These are phyloP conservation scores for Kodamaea fukazawae DNA, from an alignment of 805 yeast genomes.

Conservation along the genomic window DNA sequence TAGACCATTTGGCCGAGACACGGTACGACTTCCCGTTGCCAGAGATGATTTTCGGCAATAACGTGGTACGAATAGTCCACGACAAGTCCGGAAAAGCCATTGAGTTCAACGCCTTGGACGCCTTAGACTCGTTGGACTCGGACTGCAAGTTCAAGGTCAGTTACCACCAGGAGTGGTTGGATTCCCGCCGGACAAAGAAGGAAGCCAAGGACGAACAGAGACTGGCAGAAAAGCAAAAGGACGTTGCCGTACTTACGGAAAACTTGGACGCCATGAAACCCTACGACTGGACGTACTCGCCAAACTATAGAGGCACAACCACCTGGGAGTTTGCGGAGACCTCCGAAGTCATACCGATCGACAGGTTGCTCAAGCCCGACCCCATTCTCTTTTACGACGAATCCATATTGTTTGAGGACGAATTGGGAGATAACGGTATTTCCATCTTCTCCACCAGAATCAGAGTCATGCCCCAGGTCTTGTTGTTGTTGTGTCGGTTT, in stretches of 20 bases:
- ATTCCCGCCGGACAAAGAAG: conserved; percentile 29
- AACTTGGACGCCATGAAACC: conserved; percentile 66
- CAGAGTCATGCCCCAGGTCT: conserved; percentile 82
- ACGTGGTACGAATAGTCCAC: conserved; percentile 52
- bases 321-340: conserved; percentile 21
- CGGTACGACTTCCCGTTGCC: conserved; percentile 80
- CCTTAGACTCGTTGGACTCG: conserved; percentile 42
- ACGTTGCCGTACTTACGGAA: conserved; percentile 39
- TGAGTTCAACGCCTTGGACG: conserved; percentile 75
- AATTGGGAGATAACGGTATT: conserved; percentile 93
- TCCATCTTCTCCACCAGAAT: conserved; percentile 74
- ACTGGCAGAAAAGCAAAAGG: conserved; percentile 24
- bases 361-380: conserved; percentile 66
- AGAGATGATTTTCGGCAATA: conserved; percentile 96
- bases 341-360: conserved; percentile 56
- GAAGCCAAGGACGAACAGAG: conserved; percentile 25
- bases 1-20: conserved; percentile 61
- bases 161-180: conserved; percentile 80
- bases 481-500: conserved; percentile 71
- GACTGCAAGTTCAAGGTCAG: conserved; percentile 56
- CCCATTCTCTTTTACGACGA: conserved; percentile 90
- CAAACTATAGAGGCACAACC: conserved; percentile 67
- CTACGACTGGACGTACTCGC: conserved; percentile 95
- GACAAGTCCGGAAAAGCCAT: conserved; percentile 44
- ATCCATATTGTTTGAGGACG: conserved; percentile 87